phyloP scores from a whole-genome alignment of 176 grass and related monocot species.

The Paspalum vaginatum region DNA sequence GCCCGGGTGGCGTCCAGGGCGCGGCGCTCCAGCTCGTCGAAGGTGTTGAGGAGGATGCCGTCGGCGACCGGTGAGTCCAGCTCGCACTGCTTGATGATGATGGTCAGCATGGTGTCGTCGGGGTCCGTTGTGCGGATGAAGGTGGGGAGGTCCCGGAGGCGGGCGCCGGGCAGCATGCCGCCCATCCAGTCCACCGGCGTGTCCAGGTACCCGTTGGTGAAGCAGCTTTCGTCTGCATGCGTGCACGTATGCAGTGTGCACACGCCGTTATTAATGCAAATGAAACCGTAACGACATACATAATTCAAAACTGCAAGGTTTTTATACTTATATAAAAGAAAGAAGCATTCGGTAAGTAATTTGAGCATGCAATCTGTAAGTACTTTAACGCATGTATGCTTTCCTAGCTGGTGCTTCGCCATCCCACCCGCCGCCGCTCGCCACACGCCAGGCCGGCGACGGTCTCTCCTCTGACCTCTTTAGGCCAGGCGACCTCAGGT shows the following conservation, averaged over 20 bases:
- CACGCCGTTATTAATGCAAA: not conserved
- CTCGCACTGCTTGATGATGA: slow-evolving; percentile 52
- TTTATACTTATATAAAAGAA: too few species aligned
- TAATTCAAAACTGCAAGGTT: too few species aligned
- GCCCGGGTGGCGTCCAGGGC: slow-evolving; percentile 45
- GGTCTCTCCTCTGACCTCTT: too few species aligned
- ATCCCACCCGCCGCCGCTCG: too few species aligned
- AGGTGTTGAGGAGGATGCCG: slow-evolving; percentile 55
- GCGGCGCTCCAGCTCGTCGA: slow-evolving; percentile 31
- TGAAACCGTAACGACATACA: too few species aligned
- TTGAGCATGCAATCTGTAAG: too few species aligned
- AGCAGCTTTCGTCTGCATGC: slow-evolving; percentile 52
- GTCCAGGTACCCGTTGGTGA: slow-evolving; percentile 66
- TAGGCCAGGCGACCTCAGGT: too few species aligned
- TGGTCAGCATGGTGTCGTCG: slow-evolving; percentile 61
- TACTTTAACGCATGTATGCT: too few species aligned
- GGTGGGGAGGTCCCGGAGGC: slow-evolving; percentile 71
- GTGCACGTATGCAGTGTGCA: not conserved
- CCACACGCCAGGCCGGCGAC: too few species aligned
- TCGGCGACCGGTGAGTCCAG: slow-evolving; percentile 39
- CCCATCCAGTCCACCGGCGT: slow-evolving; percentile 66
- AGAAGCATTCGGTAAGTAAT: too few species aligned
- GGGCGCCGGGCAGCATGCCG: slow-evolving; percentile 44
- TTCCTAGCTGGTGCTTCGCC: too few species aligned
- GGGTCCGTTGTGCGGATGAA: slow-evolving; percentile 73